Evolutionary conservation across 1,284 basidiomycete species (phyloP).

Genomic region (Cerrena zonata): DNA sequence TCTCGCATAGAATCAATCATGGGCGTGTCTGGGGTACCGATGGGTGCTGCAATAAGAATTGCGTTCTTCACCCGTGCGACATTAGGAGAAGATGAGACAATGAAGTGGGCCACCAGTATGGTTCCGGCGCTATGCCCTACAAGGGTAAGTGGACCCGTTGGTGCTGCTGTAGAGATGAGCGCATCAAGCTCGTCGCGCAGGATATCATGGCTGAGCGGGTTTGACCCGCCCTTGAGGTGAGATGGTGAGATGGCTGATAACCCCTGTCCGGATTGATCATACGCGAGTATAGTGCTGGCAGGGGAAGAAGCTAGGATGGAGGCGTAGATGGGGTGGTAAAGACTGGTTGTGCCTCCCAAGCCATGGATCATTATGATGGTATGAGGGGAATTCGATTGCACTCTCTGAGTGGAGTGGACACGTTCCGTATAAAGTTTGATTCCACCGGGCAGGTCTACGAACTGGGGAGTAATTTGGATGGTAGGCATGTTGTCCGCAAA

Average conservation of each 20-base stretch:
- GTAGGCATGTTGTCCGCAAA: no score
- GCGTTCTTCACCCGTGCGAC: conserved; percentile 1
- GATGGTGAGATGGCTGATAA: conserved; percentile 4
- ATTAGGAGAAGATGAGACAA: conserved; percentile 2
- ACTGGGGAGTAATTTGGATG: conserved; percentile 1
- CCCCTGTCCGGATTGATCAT: conserved; percentile 8
- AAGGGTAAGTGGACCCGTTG: conserved; percentile 7
- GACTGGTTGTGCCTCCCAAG: conserved; percentile 1
- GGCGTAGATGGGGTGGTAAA: conserved; percentile 8
- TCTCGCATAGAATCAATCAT: not conserved
- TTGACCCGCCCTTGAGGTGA: not conserved
- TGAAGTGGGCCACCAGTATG: conserved; percentile 6
- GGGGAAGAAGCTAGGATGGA: conserved; percentile 7
- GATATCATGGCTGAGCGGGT: conserved; percentile 4
- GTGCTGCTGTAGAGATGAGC: conserved; percentile 6
- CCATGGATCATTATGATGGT: conserved; percentile 9
- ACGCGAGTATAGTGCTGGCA: conserved; percentile 4
- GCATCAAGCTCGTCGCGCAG: conserved; percentile 4
- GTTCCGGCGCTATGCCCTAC: conserved; percentile 13
- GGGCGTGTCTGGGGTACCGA: not conserved
- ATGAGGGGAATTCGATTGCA: not conserved
- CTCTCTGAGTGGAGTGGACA: not conserved
- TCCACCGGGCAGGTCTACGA: conserved; percentile 3
- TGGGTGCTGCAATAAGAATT: not conserved
- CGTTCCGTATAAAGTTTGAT: conserved; percentile 12